Evolutionary conservation across 2,329 filamentous ascomycete genomes (phyloP).

Genomic region (Apiospora koreana): DNA sequence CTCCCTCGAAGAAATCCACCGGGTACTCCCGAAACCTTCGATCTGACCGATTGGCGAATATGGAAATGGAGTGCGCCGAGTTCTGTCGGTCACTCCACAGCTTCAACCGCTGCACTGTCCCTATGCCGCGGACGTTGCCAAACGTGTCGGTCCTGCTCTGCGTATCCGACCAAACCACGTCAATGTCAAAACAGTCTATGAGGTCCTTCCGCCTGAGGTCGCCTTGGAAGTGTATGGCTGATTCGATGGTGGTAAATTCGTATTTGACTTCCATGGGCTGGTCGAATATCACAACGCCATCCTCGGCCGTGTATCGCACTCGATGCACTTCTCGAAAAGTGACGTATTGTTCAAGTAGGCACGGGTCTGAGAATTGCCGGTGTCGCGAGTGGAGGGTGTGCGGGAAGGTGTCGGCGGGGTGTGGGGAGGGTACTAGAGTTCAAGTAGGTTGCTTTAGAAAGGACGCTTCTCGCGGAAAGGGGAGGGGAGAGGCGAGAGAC

Average conservation of each 20-base stretch:
- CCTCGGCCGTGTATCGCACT: slow-evolving; percentile 48
- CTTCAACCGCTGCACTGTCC: slow-evolving; percentile 53
- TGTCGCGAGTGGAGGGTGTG: slow-evolving; percentile 53
- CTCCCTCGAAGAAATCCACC: slow-evolving; percentile 48
- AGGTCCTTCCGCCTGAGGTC: slow-evolving; percentile 50
- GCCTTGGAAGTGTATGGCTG: slow-evolving; percentile 50
- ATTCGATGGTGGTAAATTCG: slow-evolving; percentile 50
- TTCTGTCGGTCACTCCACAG: slow-evolving; percentile 52
- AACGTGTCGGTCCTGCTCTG: slow-evolving; percentile 51
- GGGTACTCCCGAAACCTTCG: slow-evolving; percentile 48
- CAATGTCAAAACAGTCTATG: slow-evolving; percentile 52
- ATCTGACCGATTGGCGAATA: slow-evolving; percentile 49
- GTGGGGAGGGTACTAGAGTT: slow-evolving; percentile 45
- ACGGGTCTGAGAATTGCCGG: slow-evolving; percentile 50
- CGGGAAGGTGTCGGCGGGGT: slow-evolving; percentile 46
- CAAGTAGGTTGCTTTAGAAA: slow-evolving; percentile 12
- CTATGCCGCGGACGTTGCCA: slow-evolving; percentile 51
- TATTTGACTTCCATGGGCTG: slow-evolving; percentile 50
- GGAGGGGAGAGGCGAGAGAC: not conserved
- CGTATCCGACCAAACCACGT: slow-evolving; percentile 53
- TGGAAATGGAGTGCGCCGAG: slow-evolving; percentile 47
- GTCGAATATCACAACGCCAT: slow-evolving; percentile 49
- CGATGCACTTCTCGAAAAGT: slow-evolving; percentile 50
- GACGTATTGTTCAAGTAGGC: slow-evolving; percentile 50
- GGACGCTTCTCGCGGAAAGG: not conserved